A percentile compares a stretch with the other conserved stretches of the same genome.
Evolutionary conservation across 164 flowering plant genomes (phyloP).

Genomic region (Tetracentron sinense): DNA sequence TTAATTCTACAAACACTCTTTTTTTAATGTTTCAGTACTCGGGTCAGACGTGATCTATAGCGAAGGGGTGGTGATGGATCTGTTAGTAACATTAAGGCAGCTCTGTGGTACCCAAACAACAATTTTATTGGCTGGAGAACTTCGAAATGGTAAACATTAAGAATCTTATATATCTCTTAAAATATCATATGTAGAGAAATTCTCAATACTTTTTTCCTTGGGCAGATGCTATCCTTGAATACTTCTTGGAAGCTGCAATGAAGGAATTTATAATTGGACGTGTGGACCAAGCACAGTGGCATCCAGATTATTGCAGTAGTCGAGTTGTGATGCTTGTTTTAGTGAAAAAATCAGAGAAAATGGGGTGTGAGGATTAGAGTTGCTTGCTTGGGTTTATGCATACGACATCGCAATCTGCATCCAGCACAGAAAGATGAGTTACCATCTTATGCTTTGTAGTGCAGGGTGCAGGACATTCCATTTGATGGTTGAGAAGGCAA

Average conservation of each 20-base stretch:
- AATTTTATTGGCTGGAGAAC: constrained; percentile 73
- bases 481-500: no score
- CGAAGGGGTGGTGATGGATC: constrained; percentile 73
- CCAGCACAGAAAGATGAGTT: no score
- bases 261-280: constrained; percentile 68
- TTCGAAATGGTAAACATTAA: constrained; percentile 59
- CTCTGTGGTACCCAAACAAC: constrained; percentile 72
- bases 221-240: constrained; percentile 77
- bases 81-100: constrained; percentile 52
- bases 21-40: constrained; percentile 41
- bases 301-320: constrained; percentile 73
- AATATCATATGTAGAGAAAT: no score
- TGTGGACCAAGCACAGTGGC: constrained; percentile 71
- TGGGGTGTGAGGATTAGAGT: no score
- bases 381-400: no score
- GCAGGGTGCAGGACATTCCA: no score
- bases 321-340: constrained; percentile 70
- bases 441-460: no score
- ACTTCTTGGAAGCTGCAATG: constrained; percentile 71
- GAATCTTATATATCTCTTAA: no score
- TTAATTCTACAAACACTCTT: neutral
- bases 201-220: neutral
- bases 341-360: constrained; percentile 34
- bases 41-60: constrained; percentile 89
- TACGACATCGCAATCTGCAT: no score